A percentile compares a stretch with the other conserved stretches of the same genome.
Conservation (phyloP, 2,329 filamentous ascomycete genomes). For the Claviceps capensis region DNA sequence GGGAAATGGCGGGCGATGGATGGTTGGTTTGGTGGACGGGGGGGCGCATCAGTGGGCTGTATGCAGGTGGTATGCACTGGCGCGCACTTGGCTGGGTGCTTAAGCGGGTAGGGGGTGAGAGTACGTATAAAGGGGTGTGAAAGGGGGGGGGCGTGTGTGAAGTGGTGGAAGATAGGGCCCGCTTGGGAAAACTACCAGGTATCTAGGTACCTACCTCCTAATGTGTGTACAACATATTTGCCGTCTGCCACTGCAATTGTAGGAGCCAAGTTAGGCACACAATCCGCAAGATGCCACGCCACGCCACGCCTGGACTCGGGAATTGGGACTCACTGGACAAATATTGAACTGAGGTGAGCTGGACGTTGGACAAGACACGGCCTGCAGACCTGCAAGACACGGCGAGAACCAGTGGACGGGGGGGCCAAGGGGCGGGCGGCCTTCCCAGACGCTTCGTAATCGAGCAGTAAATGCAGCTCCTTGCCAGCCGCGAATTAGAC, state of each 20-base stretch:
- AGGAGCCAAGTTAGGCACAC: not conserved
- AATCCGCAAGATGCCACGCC: not conserved
- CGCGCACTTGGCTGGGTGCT: not conserved
- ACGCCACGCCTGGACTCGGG: not conserved
- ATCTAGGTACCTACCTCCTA: not conserved
- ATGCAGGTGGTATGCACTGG: slow-evolving; percentile 4
- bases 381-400: not conserved
- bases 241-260: not conserved
- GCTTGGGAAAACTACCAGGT: not conserved
- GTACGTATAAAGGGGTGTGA: not conserved
- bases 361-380: not conserved
- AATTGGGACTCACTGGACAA: not conserved
- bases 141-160: not conserved
- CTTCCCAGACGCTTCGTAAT: not conserved
- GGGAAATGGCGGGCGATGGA: slow-evolving; percentile 3
- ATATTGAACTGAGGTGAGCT: not conserved
- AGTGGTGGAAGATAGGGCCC: not conserved
- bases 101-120: not conserved
- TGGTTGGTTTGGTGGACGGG: slow-evolving; percentile 4
- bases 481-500: not conserved
- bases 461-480: not conserved
- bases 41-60: not conserved
- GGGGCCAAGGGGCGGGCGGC: not conserved
- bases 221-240: not conserved
- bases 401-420: not conserved